Conservation (phyloP, 1,284 basidiomycete genomes). For the Psilocybe mexicana region DNA sequence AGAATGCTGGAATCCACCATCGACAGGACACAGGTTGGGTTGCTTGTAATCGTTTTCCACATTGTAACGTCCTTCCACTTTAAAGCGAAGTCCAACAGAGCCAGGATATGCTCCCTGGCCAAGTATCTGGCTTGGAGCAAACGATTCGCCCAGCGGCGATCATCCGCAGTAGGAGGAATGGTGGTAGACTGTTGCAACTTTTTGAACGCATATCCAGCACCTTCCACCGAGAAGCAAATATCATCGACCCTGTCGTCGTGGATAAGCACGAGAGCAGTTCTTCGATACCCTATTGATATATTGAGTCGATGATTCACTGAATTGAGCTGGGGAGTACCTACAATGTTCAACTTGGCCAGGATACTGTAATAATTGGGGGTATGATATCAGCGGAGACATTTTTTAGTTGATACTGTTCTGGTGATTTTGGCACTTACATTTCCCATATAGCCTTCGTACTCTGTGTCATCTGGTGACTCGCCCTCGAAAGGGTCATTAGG, state of each 20-base stretch:
- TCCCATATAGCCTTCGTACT: slow-evolving; percentile 44
- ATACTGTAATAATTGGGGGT: slow-evolving; percentile 13
- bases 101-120: slow-evolving; percentile 12
- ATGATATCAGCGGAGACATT: too few relatives aligned
- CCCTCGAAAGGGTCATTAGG: slow-evolving; percentile 35
- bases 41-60: slow-evolving; percentile 26
- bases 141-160: slow-evolving; percentile 19
- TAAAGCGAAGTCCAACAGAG: slow-evolving; percentile 22
- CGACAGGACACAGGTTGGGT: slow-evolving; percentile 10
- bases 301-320: background rate
- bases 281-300: slow-evolving; percentile 37
- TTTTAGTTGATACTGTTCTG: too few relatives aligned
- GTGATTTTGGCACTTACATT: slow-evolving; percentile 33
- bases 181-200: slow-evolving; percentile 19
- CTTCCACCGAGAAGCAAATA: slow-evolving; percentile 27
- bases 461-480: slow-evolving; percentile 36
- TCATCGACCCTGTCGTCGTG: slow-evolving; percentile 28
- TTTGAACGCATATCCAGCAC: slow-evolving; percentile 26
- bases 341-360: slow-evolving; percentile 30
- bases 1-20: slow-evolving; percentile 16
- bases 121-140: slow-evolving; percentile 15
- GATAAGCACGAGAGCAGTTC: slow-evolving; percentile 42
- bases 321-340: slow-evolving; percentile 14
- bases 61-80: slow-evolving; percentile 31
- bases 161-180: slow-evolving; percentile 18